phyloP scores from a whole-genome alignment of 345 rosid species.

The Pistacia atlantica region DNA sequence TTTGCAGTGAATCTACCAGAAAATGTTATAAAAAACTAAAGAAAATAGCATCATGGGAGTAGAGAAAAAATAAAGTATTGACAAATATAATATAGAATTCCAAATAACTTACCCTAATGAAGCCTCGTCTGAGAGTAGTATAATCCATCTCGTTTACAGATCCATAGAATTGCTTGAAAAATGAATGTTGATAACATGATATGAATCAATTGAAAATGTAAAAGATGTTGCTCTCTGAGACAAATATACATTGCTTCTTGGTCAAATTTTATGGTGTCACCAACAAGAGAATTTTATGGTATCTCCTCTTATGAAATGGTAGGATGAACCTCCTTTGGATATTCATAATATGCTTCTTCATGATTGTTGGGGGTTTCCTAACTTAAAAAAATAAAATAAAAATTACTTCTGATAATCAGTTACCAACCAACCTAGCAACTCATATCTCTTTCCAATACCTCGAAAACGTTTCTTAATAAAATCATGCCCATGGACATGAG shows the following conservation, averaged over 20 bases:
- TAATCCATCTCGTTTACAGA: constrained; percentile 82
- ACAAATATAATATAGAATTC: no score
- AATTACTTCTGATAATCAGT: constrained; percentile 22
- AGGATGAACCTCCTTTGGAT: no score
- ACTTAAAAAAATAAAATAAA: no score
- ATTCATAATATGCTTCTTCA: neutral
- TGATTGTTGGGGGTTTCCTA: no score
- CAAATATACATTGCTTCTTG: no score
- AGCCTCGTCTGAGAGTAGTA: constrained; percentile 70
- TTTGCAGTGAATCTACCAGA: constrained; percentile 70
- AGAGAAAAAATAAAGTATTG: neutral
- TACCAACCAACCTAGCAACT: constrained; percentile 71
- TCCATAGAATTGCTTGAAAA: constrained; percentile 82
- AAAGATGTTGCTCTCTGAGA: no score
- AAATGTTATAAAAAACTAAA: neutral
- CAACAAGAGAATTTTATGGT: no score
- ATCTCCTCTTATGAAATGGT: no score
- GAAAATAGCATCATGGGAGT: neutral
- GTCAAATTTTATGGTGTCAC: no score
- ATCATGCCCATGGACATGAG: constrained; percentile 63
- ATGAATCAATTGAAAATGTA: neutral
- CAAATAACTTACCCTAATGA: constrained; percentile 57
- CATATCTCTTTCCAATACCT: constrained; percentile 62
- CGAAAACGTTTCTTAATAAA: constrained; percentile 65
- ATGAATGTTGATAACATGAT: constrained; percentile 60